These are phyloP conservation scores for Ophiocordyceps robertsii DNA, from an alignment of 2,329 filamentous ascomycete genomes.

Conservation along the genomic window DNA sequence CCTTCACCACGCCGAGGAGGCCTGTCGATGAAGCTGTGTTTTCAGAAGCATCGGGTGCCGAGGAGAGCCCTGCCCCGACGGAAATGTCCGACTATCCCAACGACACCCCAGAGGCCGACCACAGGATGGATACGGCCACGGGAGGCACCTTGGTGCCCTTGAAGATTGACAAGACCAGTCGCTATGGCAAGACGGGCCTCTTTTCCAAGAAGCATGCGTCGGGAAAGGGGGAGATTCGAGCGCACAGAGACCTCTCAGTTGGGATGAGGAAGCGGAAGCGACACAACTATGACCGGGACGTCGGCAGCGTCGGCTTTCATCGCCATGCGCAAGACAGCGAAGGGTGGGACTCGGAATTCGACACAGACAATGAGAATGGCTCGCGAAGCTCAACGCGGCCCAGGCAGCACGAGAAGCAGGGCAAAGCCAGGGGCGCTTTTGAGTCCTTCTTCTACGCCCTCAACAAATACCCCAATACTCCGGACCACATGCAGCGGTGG, in stretches of 20 bases:
- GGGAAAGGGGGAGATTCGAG: constrained; percentile 52
- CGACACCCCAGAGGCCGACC: constrained; percentile 39
- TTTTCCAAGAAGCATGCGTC: constrained; percentile 29
- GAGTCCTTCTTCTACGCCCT: constrained; percentile 36
- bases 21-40: constrained; percentile 37
- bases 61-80: constrained; percentile 46
- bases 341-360: constrained; percentile 36
- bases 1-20: constrained; percentile 50
- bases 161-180: constrained; percentile 30
- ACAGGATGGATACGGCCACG: constrained; percentile 28
- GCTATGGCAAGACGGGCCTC: constrained; percentile 25
- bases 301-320: constrained; percentile 34
- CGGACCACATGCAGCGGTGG: constrained; percentile 46
- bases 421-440: constrained; percentile 14
- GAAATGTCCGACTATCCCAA: constrained; percentile 40
- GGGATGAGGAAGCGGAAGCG: constrained; percentile 40
- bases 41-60: constrained; percentile 43
- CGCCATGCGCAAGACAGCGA: constrained; percentile 27
- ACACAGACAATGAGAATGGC: constrained; percentile 23
- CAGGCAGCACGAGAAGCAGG: constrained; percentile 11
- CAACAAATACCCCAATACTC: constrained; percentile 44
- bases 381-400: constrained; percentile 9
- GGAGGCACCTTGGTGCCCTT: constrained; percentile 29
- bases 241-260: constrained; percentile 23
- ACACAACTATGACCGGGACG: constrained; percentile 35